phyloP scores from a whole-genome alignment of 352 stramenopile genomes.

The Globisporangium paddicum region DNA sequence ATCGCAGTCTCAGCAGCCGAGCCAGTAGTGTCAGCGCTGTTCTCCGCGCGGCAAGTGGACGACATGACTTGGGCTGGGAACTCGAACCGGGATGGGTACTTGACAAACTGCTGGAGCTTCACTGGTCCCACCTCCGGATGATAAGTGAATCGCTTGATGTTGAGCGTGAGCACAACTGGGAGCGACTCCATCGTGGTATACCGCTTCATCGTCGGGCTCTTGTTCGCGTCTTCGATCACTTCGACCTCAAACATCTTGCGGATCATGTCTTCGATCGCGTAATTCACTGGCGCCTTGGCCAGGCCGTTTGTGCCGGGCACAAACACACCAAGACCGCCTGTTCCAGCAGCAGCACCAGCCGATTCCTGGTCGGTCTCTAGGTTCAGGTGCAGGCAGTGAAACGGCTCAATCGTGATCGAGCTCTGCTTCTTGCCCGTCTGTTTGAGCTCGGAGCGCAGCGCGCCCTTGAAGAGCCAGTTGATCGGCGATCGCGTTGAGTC shows the following conservation, averaged over 20 bases:
- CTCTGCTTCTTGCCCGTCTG: constrained; percentile 67
- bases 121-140: constrained; percentile 70
- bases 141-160: constrained; percentile 86
- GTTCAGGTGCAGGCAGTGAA: constrained; percentile 82
- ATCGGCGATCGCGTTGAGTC: constrained; percentile 65
- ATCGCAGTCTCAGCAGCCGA: constrained; percentile 5
- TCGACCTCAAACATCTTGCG: constrained; percentile 68
- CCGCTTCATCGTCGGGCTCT: constrained; percentile 56
- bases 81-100: constrained; percentile 67
- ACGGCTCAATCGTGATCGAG: constrained; percentile 84
- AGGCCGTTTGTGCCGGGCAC: constrained; percentile 31
- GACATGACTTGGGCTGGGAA: constrained; percentile 73
- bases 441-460: constrained; percentile 72
- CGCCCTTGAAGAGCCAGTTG: constrained; percentile 84
- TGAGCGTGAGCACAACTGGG: constrained; percentile 73
- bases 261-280: constrained; percentile 78
- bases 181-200: constrained; percentile 69
- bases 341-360: neutral
- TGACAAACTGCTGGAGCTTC: constrained; percentile 82
- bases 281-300: constrained; percentile 25
- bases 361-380: constrained; percentile 47
- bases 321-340: constrained; percentile 14
- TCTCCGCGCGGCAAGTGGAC: constrained; percentile 50
- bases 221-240: constrained; percentile 56
- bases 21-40: constrained; percentile 13